Conservation (phyloP, 192 early-diverging fungal species). For the Coemansia sp. region DNA sequence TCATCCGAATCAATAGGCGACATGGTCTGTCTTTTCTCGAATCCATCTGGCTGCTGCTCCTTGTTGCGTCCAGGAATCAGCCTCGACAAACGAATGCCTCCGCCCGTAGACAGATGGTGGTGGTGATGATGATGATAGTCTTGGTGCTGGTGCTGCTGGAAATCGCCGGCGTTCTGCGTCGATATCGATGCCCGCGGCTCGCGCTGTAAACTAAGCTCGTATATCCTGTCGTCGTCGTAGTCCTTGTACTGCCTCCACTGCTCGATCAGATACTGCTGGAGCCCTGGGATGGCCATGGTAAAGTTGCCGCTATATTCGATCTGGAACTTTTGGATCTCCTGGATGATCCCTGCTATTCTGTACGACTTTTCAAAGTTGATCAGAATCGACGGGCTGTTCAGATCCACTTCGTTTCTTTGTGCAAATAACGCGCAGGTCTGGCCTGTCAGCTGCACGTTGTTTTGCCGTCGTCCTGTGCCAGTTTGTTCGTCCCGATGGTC, state of each 20-base stretch:
- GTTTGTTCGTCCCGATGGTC: neutral
- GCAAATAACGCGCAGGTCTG: conserved; percentile 47
- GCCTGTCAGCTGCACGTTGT: conserved; percentile 31
- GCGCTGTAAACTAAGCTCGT: conserved; percentile 35
- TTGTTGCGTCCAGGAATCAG: neutral
- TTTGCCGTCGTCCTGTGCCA: neutral
- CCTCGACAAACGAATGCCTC: neutral
- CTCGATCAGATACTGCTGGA: conserved; percentile 51
- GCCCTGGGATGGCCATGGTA: conserved; percentile 47
- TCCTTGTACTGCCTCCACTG: conserved; percentile 42
- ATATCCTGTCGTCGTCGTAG: conserved; percentile 50
- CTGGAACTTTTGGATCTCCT: conserved; percentile 75
- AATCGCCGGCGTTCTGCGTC: too few relatives aligned
- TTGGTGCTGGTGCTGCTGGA: too few relatives aligned
- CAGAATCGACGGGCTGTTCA: conserved; percentile 46
- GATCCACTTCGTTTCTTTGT: conserved; percentile 25
- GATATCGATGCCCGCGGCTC: conserved; percentile 33
- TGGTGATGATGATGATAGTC: neutral
- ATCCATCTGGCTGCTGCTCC: neutral
- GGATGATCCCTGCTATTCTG: conserved; percentile 59
- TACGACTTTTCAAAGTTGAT: conserved; percentile 84
- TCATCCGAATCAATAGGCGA: conserved; percentile 3
- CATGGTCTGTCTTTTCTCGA: neutral
- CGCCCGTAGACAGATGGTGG: neutral
- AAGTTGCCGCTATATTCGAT: conserved; percentile 62